A percentile compares a stretch with the other conserved stretches of the same genome.
Evolutionary conservation across 164 flowering plant genomes (phyloP).

Genomic region (Echeveria elegans): DNA sequence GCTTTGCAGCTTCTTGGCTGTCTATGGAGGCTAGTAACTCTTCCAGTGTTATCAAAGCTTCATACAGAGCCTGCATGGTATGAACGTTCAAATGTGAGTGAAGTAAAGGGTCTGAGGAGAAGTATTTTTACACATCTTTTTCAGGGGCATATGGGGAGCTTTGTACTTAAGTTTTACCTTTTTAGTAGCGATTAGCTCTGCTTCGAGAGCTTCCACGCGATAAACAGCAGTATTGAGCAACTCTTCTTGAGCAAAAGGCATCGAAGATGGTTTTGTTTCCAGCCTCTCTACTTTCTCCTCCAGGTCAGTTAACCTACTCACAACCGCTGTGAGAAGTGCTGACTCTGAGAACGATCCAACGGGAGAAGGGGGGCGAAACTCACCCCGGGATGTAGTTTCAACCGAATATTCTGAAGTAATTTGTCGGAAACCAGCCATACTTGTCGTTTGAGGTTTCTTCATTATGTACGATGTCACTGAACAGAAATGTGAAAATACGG

Average conservation of each 20-base stretch:
- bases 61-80: neutral
- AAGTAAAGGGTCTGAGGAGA: neutral
- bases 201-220: constrained; percentile 44
- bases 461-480: neutral
- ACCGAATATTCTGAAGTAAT: neutral
- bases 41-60: neutral
- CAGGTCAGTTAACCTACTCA: neutral
- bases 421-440: neutral
- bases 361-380: neutral
- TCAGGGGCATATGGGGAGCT: neutral
- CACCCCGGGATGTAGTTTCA: neutral
- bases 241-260: constrained; percentile 64
- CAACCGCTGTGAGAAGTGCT: neutral
- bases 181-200: constrained; percentile 46
- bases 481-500: neutral
- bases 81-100: neutral
- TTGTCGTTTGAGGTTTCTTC: neutral
- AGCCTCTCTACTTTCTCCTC: neutral
- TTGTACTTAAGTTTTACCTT: constrained; percentile 36
- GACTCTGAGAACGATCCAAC: neutral
- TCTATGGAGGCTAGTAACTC: neutral
- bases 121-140: neutral
- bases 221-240: constrained; percentile 42
- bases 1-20: neutral
- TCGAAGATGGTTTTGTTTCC: neutral